Evolutionary conservation across 768 basidiomycete genomes (phyloP), one percentile per base, ranked within the genome.

Genomic region (Udeniomyces megalosporus): DNA sequence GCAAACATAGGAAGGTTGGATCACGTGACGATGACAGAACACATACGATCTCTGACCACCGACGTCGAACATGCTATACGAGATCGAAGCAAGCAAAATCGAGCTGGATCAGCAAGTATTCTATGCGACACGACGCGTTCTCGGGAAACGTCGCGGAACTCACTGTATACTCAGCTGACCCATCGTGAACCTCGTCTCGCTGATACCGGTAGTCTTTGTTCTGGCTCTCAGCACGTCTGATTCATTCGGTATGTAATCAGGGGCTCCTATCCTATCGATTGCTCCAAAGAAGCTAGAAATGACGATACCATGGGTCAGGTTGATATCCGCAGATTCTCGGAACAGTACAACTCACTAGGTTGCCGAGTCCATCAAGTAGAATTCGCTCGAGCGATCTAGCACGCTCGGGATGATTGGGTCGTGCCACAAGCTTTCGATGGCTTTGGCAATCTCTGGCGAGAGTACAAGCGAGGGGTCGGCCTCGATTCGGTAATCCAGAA

Each of bases 281-380:
- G 89, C 82, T 12, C 78, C 77, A 74, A 95, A 92, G 75, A 96
- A 96, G 73, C 87, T 90, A 67, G 35, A 57, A 53, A 64, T 26
- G 17, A 44, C 5, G 29, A 17, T 8, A 31, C 1, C 7, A 59
- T 47, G 42, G 26, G 26, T 34, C 1, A 34, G 7, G 56, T 12
- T 4, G 67, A 32, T 35, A 35, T 46, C 26, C 10, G 28, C 12
- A 14, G 7, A 35, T 11, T 22, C n/a, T 2, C 14, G 32, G 22
- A 1, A 12, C 22, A 14, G 24, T n/a, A n/a, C n/a, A 20, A 80
- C 85, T 70, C 68, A 88, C 87, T 93, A 93, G 48, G 78, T 78
- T 0, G 92, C 92, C n/a, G 82, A 86, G 71, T 95, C 92, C 88
- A 92, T 93, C 15, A 95, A 77, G 70, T 93, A 92, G 69, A 93